Conservation (phyloP, 352 stramenopile species). For the Aphanomyces astaci region DNA sequence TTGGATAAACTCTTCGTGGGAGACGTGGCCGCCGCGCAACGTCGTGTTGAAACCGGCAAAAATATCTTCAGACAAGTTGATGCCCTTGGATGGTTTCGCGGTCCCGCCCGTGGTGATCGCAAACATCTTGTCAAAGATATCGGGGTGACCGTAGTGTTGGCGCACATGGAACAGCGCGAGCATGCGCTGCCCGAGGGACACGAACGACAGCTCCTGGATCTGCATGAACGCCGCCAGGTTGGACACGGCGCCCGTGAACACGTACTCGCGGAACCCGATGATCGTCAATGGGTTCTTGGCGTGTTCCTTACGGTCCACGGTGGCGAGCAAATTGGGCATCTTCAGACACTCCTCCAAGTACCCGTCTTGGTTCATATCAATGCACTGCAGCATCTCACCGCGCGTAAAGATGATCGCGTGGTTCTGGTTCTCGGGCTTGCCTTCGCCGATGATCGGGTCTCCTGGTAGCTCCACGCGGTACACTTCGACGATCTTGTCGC, state of each 20-base stretch:
- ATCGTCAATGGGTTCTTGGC: constrained; percentile 71
- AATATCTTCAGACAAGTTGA: constrained; percentile 86
- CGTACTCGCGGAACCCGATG: constrained; percentile 79
- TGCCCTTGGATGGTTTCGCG: constrained; percentile 71
- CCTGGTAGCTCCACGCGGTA: constrained; percentile 78
- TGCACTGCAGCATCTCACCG: constrained; percentile 81
- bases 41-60: constrained; percentile 83
- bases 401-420: constrained; percentile 83
- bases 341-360: constrained; percentile 77
- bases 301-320: constrained; percentile 51
- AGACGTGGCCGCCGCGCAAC: constrained; percentile 58
- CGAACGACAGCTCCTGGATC: constrained; percentile 79
- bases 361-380: constrained; percentile 87
- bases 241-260: constrained; percentile 76
- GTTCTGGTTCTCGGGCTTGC: constrained; percentile 87
- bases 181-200: constrained; percentile 77
- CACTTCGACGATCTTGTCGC: constrained; percentile 69
- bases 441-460: constrained; percentile 80
- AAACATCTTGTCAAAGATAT: constrained; percentile 86
- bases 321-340: constrained; percentile 75
- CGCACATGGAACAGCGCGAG: constrained; percentile 64
- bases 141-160: constrained; percentile 80
- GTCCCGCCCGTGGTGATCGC: constrained; percentile 72
- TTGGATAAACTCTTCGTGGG: constrained; percentile 80
- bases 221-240: constrained; percentile 83